phyloP scores from a whole-genome alignment of 371 early-diverging fungal genomes.

The Mortierella sp. region DNA sequence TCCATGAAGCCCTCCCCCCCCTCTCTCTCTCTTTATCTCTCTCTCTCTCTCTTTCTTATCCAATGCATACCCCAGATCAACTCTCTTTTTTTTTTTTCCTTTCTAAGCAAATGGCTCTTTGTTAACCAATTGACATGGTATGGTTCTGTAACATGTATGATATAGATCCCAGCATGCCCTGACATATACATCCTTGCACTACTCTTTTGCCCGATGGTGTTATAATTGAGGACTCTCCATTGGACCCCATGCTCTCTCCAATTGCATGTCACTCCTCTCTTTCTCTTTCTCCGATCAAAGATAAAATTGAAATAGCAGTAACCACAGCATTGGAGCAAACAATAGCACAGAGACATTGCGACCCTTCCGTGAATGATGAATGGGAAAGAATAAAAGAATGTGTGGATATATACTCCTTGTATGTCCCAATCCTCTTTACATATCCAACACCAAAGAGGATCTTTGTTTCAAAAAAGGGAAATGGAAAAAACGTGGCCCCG shows the following conservation, averaged over 20 bases:
- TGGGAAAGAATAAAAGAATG: too few relatives aligned
- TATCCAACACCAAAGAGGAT: neutral
- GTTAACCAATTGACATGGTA: neutral
- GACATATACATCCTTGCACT: neutral
- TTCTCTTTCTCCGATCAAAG: neutral
- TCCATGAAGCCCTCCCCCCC: neutral
- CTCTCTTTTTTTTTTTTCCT: too few relatives aligned
- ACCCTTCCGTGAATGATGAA: too few relatives aligned
- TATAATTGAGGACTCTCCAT: neutral
- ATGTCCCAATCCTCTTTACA: neutral
- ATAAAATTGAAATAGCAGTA: neutral
- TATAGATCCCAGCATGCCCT: neutral
- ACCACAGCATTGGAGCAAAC: neutral
- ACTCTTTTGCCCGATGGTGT: neutral
- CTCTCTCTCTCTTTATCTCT: too few relatives aligned
- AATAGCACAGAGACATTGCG: neutral
- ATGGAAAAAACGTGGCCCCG: neutral
- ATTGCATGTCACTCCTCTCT: neutral
- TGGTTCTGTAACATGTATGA: neutral
- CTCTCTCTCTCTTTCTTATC: too few relatives aligned
- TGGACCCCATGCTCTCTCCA: neutral
- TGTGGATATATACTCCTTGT: neutral
- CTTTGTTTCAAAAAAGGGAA: constrained; percentile 2
- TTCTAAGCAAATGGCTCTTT: neutral
- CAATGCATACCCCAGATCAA: too few relatives aligned